A percentile compares a stretch with the other conserved stretches of the same genome.
Evolutionary conservation across 2,329 filamentous ascomycete species (phyloP).

Genomic region (Ceratocystis variospora): DNA sequence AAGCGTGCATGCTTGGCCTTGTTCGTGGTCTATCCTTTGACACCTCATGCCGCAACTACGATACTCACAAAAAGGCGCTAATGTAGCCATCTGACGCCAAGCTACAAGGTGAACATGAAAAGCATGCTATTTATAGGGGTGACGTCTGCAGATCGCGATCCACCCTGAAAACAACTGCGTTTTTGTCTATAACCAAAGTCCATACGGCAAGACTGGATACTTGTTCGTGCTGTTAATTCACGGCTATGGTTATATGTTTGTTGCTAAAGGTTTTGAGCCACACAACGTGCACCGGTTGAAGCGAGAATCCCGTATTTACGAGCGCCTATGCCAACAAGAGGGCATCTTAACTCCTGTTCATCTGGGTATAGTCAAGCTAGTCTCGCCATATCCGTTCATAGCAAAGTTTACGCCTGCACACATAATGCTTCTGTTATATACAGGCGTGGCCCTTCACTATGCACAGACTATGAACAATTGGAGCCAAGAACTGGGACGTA

Average conservation of each 20-base stretch:
- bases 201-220: background rate
- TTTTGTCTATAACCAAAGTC: background rate
- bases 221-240: background rate
- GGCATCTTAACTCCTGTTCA: background rate
- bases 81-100: too few relatives aligned
- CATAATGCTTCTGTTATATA: background rate
- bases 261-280: background rate
- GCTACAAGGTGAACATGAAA: too few relatives aligned
- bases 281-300: background rate
- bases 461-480: accelerated
- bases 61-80: too few relatives aligned
- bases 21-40: too few relatives aligned
- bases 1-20: too few relatives aligned
- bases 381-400: background rate
- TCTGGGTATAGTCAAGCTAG: background rate
- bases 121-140: too few relatives aligned
- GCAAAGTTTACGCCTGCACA: background rate
- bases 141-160: background rate
- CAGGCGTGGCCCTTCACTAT: constrained; percentile 25
- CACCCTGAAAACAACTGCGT: background rate
- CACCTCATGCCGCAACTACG: too few relatives aligned
- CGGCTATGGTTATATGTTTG: background rate
- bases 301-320: background rate
- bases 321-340: background rate
- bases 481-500: background rate